Evolutionary conservation across 2,329 filamentous ascomycete species (phyloP), one percentile per base, ranked within the genome.

Genomic region (Fusarium sp.): DNA sequence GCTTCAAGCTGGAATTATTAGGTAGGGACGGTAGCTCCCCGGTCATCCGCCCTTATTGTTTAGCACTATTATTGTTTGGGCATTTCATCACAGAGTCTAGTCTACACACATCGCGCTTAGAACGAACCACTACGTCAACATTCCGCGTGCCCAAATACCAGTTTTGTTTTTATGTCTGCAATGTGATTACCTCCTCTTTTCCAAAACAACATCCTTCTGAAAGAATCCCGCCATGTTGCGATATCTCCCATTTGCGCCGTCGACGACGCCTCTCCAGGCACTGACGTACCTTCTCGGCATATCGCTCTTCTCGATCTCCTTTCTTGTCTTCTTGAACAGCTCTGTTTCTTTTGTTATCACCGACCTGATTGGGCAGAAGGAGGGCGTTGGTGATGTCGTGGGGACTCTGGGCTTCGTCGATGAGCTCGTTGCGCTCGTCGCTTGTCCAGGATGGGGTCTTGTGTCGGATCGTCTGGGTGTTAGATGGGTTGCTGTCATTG

Each of bases 291-390:
- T 97, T 39, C 87, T 94, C 72, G 92, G 91, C 79, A 92, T 96
- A 78, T 93, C 92, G 68, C 90, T 97, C 76, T 95, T 95, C 85
- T 94, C 91, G 81, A 96, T 97, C 78, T 92, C 92, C 60, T 96
- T 96, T 84, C 91, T 97, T 73, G 94, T 97, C 77, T 97, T 97
- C 83, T 88, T 97, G 70, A 96, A 96, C 85, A 93, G 91, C 84
- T 92, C 90, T 79, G 87, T 96, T 66, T 94, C 92, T 61, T 97
- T 96, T 82, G 92, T 96, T 66, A 90, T 97, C 68, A 95, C 93
- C 68, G 92, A 95, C 80, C 87, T 94, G 69, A 91, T 97, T 74
- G 93, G 92, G 67, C 87, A 92, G 76, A 91, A 92, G 78, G 82
- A 90, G 70, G 86, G 88, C 75, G 92, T 96, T 14, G 94, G 94